phyloP scores from a whole-genome alignment of 768 basidiomycete genomes.

The Tephrocybe sp. region DNA sequence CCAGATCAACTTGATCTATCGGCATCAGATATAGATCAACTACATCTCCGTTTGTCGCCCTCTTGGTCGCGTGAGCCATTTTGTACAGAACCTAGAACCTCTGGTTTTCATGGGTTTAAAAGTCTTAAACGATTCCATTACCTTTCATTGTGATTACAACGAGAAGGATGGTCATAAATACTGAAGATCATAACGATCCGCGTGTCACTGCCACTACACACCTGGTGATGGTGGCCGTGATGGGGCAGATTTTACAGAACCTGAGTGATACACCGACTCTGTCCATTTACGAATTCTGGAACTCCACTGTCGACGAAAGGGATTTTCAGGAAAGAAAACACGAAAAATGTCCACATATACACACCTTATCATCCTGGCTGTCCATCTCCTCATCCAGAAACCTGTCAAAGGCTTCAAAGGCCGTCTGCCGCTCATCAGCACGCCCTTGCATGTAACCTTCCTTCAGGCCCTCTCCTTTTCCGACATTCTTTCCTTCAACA shows the following conservation, averaged over 20 bases:
- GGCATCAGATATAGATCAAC: conserved; percentile 6
- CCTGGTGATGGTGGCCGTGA: conserved; percentile 3
- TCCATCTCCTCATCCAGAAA: conserved; percentile 49
- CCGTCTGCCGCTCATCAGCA: conserved; percentile 51
- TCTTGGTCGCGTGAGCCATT: too few species aligned
- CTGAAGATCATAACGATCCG: too few species aligned
- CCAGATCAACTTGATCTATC: conserved; percentile 2
- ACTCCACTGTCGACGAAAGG: conserved; percentile 20
- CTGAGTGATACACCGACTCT: conserved; percentile 28
- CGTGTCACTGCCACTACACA: too few species aligned
- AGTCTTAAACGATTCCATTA: too few species aligned
- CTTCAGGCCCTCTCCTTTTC: conserved; percentile 20
- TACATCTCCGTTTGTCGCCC: background rate
- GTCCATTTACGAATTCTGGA: conserved; percentile 36
- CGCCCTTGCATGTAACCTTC: conserved; percentile 44
- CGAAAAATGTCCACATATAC: conserved; percentile 6
- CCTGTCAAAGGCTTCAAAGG: conserved; percentile 57
- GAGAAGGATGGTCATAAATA: too few species aligned
- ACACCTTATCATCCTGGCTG: conserved; percentile 22
- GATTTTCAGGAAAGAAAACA: background rate
- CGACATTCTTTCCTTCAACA: conserved; percentile 46
- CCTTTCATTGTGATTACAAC: too few species aligned
- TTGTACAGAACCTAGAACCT: too few species aligned
- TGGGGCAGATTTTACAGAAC: conserved; percentile 5
- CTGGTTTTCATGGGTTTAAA: too few species aligned